phyloP scores from a whole-genome alignment of 257 asterid genomes.

The Nicotiana otophora region DNA sequence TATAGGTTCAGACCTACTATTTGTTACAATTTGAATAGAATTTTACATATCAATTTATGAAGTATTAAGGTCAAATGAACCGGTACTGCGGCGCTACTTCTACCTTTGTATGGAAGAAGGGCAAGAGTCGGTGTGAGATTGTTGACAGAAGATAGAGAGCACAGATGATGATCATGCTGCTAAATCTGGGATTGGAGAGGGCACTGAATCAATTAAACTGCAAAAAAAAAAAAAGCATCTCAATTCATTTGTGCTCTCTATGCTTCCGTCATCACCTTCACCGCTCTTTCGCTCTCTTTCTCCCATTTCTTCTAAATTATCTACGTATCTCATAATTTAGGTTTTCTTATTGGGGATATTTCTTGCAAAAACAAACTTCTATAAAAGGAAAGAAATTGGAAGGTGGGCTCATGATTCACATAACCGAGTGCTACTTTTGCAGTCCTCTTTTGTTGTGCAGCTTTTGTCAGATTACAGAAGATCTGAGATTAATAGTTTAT shows the following conservation, averaged over 20 bases:
- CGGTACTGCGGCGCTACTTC: too few relatives aligned
- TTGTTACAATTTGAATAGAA: too few relatives aligned
- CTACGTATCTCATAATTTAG: neutral
- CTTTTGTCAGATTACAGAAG: neutral
- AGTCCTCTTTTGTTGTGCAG: neutral
- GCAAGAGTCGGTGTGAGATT: constrained; percentile 4
- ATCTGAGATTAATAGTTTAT: too few relatives aligned
- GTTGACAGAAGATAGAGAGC: constrained; percentile 61
- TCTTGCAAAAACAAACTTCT: neutral
- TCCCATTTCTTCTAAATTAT: neutral
- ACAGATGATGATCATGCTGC: constrained; percentile 42
- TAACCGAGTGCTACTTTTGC: neutral
- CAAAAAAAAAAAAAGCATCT: constrained; percentile 25
- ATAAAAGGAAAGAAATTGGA: neutral
- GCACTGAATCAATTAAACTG: neutral
- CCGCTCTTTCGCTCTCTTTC: neutral
- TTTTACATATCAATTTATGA: too few relatives aligned
- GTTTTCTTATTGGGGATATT: neutral
- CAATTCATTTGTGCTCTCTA: constrained; percentile 68
- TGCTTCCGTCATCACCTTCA: constrained; percentile 55
- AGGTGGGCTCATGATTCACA: neutral
- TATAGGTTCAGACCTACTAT: too few relatives aligned
- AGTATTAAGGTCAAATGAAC: too few relatives aligned
- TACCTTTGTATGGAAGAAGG: neutral
- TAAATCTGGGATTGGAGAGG: neutral